Base-by-base conservation (phyloP, 2,329 filamentous ascomycete species). In the Pestalotiopsis fici region DNA sequence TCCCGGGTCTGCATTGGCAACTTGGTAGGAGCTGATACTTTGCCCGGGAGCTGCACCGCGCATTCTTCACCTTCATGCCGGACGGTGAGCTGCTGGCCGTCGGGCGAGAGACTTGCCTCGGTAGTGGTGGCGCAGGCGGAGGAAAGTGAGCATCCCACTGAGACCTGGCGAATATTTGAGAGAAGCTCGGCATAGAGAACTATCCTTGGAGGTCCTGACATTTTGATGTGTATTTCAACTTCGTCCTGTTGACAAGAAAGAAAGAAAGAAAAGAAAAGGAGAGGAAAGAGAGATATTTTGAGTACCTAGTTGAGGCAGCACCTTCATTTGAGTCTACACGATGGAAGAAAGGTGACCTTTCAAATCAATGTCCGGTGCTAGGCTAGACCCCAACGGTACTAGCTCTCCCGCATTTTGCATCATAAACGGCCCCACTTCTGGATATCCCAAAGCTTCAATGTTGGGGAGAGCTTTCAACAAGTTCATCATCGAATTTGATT, bases 111-210 rank as follows among this genome's bases (percentile, higher is more conserved):
- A 15, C 77, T 77, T 28, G 81, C 82, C 59, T 72, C 74, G 23
- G 85, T 88, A n/a, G 78, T 78, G 27, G 78, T 67, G 64, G 82
- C 79, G 59, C 77, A 77, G 4, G 81, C 77, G 13, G 83, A 81
- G 2, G 82, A 78, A 1, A 91, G 78, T 3, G 83, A 82, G 6
- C 83, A 87, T 63, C 83, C 85, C 25, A 91, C 78, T 4, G 89
- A 90, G 50, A 92, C 82, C 74, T 91, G 88, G 55, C 86, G 83
- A 70, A 92, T 90, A 68, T 91, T 90, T 31, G 85, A 81, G 2
- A 92, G 83, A 1, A 91, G 82, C 78, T 92, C 90, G 4, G 89
- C 89, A 74, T 92, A 91, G 25, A 91, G 82, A 2, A 78, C 72
- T 23, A 80, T 70, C 60, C 28, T 66, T 23, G 27, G 31, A 59